Evolutionary conservation across 768 basidiomycete genomes (phyloP).

Genomic region (Suillus clintonianus): DNA sequence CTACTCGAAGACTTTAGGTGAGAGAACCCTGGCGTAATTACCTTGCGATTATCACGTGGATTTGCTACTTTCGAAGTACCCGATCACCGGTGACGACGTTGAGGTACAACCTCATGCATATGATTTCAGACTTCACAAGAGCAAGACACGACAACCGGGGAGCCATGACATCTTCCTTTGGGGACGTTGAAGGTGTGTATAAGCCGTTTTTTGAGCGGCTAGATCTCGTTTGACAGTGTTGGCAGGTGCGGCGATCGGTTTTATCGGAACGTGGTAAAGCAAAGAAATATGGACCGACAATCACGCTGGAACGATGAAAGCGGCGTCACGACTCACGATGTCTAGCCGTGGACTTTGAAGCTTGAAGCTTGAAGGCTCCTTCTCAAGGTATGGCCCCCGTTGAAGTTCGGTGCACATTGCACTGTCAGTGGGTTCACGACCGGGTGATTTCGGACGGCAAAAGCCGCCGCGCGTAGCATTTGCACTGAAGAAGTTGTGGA

Average conservation of each 20-base stretch:
- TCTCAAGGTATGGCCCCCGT: not conserved
- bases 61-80: conserved; percentile 9
- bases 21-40: conserved; percentile 6
- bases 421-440: not conserved
- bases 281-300: not conserved
- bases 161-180: not conserved
- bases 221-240: not conserved
- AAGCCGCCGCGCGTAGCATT: conserved; percentile 7
- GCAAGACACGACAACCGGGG: not conserved
- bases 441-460: conserved; percentile 14
- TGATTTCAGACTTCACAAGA: conserved; percentile 1
- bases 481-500: not conserved
- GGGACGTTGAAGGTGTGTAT: not conserved
- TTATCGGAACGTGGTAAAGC: not conserved
- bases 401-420: not conserved
- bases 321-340: not conserved
- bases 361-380: not conserved
- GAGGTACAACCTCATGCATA: not conserved
- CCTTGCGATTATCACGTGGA: conserved; percentile 31
- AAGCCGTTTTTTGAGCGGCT: too few relatives aligned
- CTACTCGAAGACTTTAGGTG: not conserved
- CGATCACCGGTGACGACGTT: not conserved
- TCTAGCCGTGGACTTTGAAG: not conserved
- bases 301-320: not conserved
- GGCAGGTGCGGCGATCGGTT: not conserved